phyloP scores from a whole-genome alignment of 163 green algal species.

The Trebouxiophyceae sp. region DNA sequence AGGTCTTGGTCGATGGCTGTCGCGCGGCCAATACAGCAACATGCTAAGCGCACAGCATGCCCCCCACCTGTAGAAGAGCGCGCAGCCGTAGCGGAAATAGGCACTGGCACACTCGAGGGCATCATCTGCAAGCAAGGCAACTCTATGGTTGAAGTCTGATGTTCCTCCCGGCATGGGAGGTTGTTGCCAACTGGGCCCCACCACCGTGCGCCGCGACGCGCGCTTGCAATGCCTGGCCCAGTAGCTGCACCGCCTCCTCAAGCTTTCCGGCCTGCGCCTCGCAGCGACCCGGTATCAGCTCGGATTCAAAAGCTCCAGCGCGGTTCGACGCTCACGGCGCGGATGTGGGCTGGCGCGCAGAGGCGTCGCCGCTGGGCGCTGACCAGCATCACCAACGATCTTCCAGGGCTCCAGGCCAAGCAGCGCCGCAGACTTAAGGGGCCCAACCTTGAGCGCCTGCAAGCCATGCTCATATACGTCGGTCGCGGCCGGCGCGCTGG shows the following conservation, averaged over 20 bases:
- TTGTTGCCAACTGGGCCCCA: slow-evolving; percentile 11
- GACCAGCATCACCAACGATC: not conserved
- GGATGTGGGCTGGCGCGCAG: not conserved
- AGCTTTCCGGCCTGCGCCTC: not conserved
- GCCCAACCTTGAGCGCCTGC: not conserved
- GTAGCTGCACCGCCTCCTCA: slow-evolving; percentile 10
- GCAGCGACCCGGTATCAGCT: not conserved
- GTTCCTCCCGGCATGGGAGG: too few species aligned
- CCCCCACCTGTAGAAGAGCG: slow-evolving; percentile 37
- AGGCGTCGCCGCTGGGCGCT: not conserved
- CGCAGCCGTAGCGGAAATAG: slow-evolving; percentile 60
- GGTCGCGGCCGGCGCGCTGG: too few species aligned
- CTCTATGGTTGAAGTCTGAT: slow-evolving; percentile 4
- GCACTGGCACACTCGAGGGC: slow-evolving; percentile 40
- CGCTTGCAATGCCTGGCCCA: slow-evolving; percentile 9
- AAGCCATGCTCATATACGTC: not conserved
- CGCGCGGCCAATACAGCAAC: not conserved
- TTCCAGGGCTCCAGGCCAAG: not conserved
- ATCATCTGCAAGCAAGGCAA: slow-evolving; percentile 19
- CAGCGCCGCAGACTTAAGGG: not conserved
- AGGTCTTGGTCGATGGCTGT: not conserved
- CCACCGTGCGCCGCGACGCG: slow-evolving; percentile 22
- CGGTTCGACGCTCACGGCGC: not conserved
- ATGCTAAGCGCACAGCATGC: not conserved
- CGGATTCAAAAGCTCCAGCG: not conserved